Evolutionary conservation across 495 filamentous ascomycete genomes (phyloP).

Genomic region (Daldinia loculata): DNA sequence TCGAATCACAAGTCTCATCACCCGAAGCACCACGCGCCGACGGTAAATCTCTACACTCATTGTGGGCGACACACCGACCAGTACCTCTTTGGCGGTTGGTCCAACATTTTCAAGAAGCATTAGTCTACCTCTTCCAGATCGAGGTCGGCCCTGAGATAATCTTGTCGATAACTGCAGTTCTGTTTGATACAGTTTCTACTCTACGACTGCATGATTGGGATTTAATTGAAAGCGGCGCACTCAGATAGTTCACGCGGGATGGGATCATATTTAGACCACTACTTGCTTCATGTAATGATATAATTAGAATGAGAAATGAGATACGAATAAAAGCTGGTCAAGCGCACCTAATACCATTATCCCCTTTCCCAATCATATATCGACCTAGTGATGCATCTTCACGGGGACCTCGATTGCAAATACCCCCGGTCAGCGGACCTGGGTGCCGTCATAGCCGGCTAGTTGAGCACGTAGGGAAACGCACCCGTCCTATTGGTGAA

Average conservation of each 20-base stretch:
- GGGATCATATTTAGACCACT: slow-evolving; percentile 11
- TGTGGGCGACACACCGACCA: slow-evolving; percentile 49
- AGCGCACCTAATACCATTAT: not conserved
- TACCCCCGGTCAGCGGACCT: not conserved
- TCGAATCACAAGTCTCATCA: slow-evolving; percentile 16
- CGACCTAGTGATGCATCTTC: not conserved
- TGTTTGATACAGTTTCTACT: slow-evolving; percentile 28
- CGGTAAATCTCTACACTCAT: slow-evolving; percentile 48
- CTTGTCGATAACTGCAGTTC: not conserved
- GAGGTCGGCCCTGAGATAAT: not conserved
- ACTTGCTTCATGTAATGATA: slow-evolving; percentile 21
- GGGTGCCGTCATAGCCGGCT: not conserved
- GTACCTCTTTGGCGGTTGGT: slow-evolving; percentile 45
- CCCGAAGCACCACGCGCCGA: slow-evolving; percentile 40
- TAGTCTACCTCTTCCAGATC: slow-evolving; percentile 9
- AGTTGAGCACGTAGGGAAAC: not conserved
- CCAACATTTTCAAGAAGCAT: slow-evolving; percentile 40
- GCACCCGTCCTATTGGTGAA: not conserved
- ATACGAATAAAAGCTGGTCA: slow-evolving; percentile 7
- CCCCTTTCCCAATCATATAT: not conserved
- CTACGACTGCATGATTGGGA: slow-evolving; percentile 10
- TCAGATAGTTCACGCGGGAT: slow-evolving; percentile 12
- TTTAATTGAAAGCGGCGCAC: slow-evolving; percentile 26
- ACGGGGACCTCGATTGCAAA: not conserved
- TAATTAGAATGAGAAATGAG: slow-evolving; percentile 32